Conservation (phyloP, 495 filamentous ascomycete genomes). For the Penicillium herquei region DNA sequence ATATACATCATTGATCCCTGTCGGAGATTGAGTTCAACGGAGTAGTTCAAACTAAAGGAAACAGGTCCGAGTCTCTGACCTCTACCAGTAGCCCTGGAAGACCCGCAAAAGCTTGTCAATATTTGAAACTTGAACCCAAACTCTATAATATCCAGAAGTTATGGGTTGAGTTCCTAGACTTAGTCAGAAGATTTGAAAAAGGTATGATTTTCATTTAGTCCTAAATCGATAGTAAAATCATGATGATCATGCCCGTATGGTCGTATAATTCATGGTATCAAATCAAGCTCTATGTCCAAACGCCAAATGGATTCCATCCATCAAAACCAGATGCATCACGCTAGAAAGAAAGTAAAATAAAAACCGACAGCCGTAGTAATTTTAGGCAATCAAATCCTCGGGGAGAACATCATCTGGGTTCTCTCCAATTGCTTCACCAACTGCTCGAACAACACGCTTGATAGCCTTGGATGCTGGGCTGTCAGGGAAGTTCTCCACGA, state of each 20-base stretch:
- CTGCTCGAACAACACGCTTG: constrained; percentile 67
- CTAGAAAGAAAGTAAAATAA: constrained; percentile 5
- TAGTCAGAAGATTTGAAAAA: too few species aligned
- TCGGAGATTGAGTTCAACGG: too few species aligned
- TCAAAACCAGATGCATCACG: constrained; percentile 20
- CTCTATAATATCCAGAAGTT: too few species aligned
- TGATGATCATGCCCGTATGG: not conserved
- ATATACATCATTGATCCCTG: too few species aligned
- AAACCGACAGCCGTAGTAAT: not conserved
- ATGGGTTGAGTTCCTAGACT: too few species aligned
- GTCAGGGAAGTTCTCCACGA: constrained; percentile 89
- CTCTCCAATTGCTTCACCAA: constrained; percentile 64
- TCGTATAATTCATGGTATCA: constrained; percentile 18
- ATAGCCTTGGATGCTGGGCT: constrained; percentile 82
- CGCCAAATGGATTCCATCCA: constrained; percentile 7
- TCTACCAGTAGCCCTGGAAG: too few species aligned
- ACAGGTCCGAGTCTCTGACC: too few species aligned
- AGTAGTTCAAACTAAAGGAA: too few species aligned
- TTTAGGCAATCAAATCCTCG: constrained; percentile 30
- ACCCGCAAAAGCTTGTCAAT: too few species aligned
- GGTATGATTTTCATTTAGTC: too few species aligned
- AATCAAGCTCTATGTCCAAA: constrained; percentile 8
- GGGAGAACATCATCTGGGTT: constrained; percentile 44
- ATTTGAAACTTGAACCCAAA: too few species aligned
- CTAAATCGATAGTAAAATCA: too few species aligned